These are phyloP conservation scores for Geotrichum candidum DNA, from an alignment of 1,139 yeast species.

Conservation along the genomic window DNA sequence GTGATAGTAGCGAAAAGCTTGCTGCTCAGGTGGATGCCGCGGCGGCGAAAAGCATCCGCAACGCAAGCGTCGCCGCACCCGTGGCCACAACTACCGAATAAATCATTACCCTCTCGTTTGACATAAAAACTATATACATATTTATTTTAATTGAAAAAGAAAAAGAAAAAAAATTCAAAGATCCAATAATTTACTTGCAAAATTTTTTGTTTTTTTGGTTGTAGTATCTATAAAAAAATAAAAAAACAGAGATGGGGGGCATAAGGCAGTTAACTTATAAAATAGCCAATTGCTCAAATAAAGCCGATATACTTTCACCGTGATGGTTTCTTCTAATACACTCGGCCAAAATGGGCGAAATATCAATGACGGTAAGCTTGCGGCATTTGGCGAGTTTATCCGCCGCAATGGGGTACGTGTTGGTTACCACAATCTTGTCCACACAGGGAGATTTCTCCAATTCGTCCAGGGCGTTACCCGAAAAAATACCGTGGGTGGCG, in stretches of 20 bases:
- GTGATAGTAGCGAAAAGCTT: not conserved
- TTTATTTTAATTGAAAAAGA: too few species aligned
- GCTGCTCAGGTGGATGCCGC: not conserved
- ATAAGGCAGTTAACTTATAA: too few species aligned
- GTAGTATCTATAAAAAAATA: too few species aligned
- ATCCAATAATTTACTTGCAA: too few species aligned
- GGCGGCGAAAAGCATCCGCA: not conserved
- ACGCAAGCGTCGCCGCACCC: not conserved
- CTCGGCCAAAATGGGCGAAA: constrained; percentile 92
- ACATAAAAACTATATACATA: too few species aligned
- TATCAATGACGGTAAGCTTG: constrained; percentile 82
- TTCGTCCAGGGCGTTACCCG: constrained; percentile 76
- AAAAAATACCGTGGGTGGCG: constrained; percentile 94
- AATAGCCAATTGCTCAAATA: constrained; percentile 58
- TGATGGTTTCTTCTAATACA: constrained; percentile 97
- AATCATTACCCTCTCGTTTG: too few species aligned
- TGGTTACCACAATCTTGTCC: constrained; percentile 86
- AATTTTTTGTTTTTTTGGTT: too few species aligned
- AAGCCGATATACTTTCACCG: constrained; percentile 89
- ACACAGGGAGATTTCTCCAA: constrained; percentile 74
- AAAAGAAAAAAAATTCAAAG: too few species aligned
- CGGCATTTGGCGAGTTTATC: constrained; percentile 44
- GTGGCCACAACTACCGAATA: not conserved
- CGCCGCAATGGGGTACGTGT: constrained; percentile 82
- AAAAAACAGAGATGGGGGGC: too few species aligned